Percentiles rank a stretch among this genome's conserved stretches.
phyloP scores from a whole-genome alignment of 1,284 basidiomycete genomes.

The Peniophora sp. region DNA sequence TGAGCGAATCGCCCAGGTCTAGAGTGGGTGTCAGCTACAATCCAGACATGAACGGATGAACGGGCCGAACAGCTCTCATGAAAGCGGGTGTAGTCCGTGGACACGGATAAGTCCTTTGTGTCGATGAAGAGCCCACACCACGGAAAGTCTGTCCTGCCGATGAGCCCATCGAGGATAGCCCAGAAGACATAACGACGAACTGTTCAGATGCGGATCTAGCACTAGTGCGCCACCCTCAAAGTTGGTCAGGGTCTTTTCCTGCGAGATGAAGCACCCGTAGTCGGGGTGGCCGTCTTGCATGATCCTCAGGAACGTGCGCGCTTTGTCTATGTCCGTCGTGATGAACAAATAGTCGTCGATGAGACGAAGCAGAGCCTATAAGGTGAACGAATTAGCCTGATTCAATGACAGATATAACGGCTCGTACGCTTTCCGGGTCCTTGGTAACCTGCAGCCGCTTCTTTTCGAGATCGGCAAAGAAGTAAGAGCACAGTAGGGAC shows the following conservation, averaged over 20 bases:
- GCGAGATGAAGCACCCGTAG: constrained; percentile 88
- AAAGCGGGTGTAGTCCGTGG: constrained; percentile 67
- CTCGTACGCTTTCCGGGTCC: constrained; percentile 54
- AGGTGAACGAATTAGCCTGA: background rate
- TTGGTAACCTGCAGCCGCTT: constrained; percentile 51
- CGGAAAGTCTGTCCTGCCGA: constrained; percentile 57
- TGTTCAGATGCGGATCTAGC: background rate
- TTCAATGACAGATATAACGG: background rate
- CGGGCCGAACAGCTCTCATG: constrained; percentile 41
- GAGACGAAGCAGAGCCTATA: constrained; percentile 74
- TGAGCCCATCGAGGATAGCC: background rate
- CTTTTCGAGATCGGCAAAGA: constrained; percentile 87
- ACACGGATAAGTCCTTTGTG: constrained; percentile 67
- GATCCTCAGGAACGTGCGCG: constrained; percentile 62
- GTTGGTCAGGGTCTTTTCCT: constrained; percentile 85
- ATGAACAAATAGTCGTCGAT: constrained; percentile 94
- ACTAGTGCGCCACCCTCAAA: constrained; percentile 41
- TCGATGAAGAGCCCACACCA: constrained; percentile 87
- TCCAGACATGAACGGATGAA: background rate
- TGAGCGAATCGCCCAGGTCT: constrained; percentile 59
- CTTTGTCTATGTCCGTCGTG: constrained; percentile 61
- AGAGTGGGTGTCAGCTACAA: background rate
- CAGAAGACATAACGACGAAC: background rate
- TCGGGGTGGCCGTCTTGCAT: constrained; percentile 88
- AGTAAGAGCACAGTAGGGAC: constrained; percentile 85